phyloP scores from a whole-genome alignment of 441 rosid genomes.

The Metrosideros polymorpha region DNA sequence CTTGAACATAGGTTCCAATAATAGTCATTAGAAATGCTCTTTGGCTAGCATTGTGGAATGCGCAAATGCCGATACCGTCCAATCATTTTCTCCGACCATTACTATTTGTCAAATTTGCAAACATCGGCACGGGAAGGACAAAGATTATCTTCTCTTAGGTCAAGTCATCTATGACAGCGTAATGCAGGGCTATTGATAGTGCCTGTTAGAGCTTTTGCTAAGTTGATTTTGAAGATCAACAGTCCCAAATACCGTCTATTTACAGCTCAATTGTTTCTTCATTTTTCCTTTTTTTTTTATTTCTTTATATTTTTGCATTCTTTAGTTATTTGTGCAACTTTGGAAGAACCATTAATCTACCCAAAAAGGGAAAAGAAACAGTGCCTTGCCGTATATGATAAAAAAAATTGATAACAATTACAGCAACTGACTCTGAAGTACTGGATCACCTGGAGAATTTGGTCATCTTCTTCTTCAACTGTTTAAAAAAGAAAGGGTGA shows the following conservation, averaged over 20 bases:
- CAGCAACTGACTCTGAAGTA: not conserved
- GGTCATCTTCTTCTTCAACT: too few relatives aligned
- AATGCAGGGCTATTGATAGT: not conserved
- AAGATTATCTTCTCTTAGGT: not conserved
- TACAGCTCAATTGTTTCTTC: not conserved
- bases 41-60: not conserved
- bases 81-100: not conserved
- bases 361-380: not conserved
- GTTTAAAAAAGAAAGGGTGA: too few relatives aligned
- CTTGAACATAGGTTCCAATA: not conserved
- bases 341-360: not conserved
- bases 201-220: not conserved
- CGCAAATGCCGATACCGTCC: not conserved
- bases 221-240: not conserved
- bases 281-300: too few relatives aligned
- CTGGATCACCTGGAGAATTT: too few relatives aligned
- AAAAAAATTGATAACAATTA: too few relatives aligned
- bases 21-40: not conserved
- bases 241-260: not conserved
- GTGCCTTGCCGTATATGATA: not conserved
- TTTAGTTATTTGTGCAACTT: not conserved
- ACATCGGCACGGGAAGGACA: not conserved
- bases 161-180: not conserved
- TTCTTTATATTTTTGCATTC: not conserved
- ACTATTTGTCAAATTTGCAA: not conserved